Evolutionary conservation across 495 filamentous ascomycete species (phyloP).

Genomic region (Lineolata rhizophorae): DNA sequence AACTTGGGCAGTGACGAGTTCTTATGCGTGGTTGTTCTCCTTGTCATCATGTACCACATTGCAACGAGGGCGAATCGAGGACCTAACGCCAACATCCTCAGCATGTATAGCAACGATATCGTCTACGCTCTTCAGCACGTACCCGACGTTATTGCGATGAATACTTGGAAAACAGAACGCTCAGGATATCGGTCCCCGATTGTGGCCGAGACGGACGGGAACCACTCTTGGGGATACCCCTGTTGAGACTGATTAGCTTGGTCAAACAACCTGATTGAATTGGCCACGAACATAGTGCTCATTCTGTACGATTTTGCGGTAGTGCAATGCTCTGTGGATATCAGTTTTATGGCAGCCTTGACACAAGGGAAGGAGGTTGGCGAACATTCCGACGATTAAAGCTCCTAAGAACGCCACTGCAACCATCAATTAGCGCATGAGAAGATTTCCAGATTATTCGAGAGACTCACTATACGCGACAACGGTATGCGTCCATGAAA

Average conservation of each 20-base stretch:
- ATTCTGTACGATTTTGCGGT: conserved; percentile 93
- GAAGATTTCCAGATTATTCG: neutral
- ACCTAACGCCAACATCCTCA: conserved; percentile 29
- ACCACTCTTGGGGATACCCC: conserved; percentile 96
- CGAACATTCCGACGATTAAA: conserved; percentile 52
- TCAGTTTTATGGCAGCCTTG: too few species aligned
- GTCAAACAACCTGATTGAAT: too few species aligned
- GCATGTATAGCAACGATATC: too few species aligned
- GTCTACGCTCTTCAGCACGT: conserved; percentile 5
- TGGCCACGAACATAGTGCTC: conserved; percentile 53
- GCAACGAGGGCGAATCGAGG: conserved; percentile 82
- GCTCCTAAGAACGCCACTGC: conserved; percentile 78
- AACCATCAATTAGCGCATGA: conserved; percentile 3
- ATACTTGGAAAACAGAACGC: conserved; percentile 85
- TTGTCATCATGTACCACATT: conserved; percentile 80
- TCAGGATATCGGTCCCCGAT: conserved; percentile 97
- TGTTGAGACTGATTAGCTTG: conserved; percentile 14
- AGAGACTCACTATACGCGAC: conserved; percentile 44
- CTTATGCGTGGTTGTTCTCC: conserved; percentile 55
- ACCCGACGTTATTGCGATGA: conserved; percentile 92
- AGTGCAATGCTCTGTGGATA: conserved; percentile 47
- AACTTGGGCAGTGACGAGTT: conserved; percentile 60
- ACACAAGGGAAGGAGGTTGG: too few species aligned
- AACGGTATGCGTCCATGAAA: conserved; percentile 70
- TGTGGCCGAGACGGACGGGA: conserved; percentile 94